Evolutionary conservation across 1,139 yeast genomes (phyloP), one percentile per base, ranked within the genome.

Genomic region (Ashbya aceris): DNA sequence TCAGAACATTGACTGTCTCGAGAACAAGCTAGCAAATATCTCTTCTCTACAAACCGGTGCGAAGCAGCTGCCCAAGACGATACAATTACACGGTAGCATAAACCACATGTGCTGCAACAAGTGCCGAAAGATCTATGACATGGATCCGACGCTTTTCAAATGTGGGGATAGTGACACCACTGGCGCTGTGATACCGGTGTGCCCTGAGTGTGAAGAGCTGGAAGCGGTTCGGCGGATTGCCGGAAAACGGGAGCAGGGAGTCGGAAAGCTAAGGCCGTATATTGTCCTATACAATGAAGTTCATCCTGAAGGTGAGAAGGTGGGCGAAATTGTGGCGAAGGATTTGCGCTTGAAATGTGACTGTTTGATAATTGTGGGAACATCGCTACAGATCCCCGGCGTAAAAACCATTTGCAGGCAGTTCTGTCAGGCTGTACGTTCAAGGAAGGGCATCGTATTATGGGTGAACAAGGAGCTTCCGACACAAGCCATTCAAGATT

Each of bases 361-460:
- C 57, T 77, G 87, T 53, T 65, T 86, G 42, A 67, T 86, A 14
- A 83, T 86, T 36, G 89, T 83, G 60, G 96, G 96, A 1, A 86
- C 96, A 0, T 80, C 94, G 1, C 65, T 86, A 43, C 81, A 82
- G 56, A 91, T 86, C 12, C 95, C 93, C 11, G 95, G 95, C 0
- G 94, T 86, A 9, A 74, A 80, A 58, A 73, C 83, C 50, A 65
- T 86, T 46, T 91, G 84, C 10, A 77, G 76, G 50, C 81, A 79
- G 47, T 67, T 86, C 62, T 75, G 87, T 3, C 73, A 74, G 46
- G 73, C 77, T 2, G 79, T 86, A 7, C 87, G 79, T 54, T 67
- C 74, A 1, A 68, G 70, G 23, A 71, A 68, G 41, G 82, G 83
- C 0, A 71, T 72, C 42, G 73, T 77, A 1, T 68, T 77, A 2